Conservation (phyloP, 225 moss, liverwort and hornwort genomes). For the Antitrichia curtipendula region DNA sequence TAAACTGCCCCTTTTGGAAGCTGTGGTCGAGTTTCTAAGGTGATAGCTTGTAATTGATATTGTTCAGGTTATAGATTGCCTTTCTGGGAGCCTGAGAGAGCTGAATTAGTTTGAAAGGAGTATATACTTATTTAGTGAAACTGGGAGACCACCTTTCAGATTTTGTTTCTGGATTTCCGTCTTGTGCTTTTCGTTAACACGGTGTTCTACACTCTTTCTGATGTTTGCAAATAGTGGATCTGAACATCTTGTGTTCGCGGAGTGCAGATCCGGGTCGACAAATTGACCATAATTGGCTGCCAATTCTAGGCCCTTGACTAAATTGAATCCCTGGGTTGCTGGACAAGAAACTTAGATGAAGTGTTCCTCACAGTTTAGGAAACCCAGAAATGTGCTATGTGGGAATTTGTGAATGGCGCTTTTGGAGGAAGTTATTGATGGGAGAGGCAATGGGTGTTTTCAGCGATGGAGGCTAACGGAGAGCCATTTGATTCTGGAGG, state of each 20-base stretch:
- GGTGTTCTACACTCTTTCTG: not conserved
- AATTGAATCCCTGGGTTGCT: not conserved
- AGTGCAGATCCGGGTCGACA: not conserved
- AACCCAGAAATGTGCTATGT: not conserved
- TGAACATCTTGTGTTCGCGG: not conserved
- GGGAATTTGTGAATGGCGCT: not conserved
- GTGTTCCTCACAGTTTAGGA: not conserved
- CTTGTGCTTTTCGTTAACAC: not conserved
- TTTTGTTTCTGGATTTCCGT: not conserved
- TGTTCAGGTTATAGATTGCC: not conserved
- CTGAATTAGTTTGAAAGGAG: not conserved
- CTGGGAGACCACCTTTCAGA: not conserved
- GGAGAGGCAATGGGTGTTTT: slow-evolving; percentile 49
- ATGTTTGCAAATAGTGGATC: not conserved
- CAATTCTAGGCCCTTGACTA: not conserved
- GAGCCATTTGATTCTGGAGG: slow-evolving; percentile 22
- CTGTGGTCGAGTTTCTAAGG: not conserved
- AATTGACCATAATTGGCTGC: not conserved
- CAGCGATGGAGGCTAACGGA: slow-evolving; percentile 42
- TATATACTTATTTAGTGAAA: not conserved
- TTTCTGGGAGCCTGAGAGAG: not conserved
- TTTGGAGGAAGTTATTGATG: slow-evolving; percentile 16
- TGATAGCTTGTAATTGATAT: not conserved
- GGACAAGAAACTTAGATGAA: not conserved
- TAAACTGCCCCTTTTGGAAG: not conserved